phyloP scores from a whole-genome alignment of 352 stramenopile genomes.

The Phytophthora lateralis region DNA sequence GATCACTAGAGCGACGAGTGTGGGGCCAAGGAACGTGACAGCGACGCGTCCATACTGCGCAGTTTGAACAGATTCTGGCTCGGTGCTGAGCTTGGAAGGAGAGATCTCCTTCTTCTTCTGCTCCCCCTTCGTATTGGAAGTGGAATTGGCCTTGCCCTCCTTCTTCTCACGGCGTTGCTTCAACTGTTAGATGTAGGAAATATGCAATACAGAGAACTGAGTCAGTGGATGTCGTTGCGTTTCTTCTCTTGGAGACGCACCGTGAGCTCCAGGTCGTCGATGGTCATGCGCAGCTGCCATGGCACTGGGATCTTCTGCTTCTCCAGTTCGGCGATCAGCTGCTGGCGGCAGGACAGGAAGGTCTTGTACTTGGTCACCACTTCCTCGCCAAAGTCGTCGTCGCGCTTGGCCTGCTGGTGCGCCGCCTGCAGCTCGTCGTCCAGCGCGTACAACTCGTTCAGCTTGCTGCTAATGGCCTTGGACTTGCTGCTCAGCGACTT shows the following conservation, averaged over 20 bases:
- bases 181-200: slow-evolving; percentile 29
- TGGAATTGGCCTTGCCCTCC: slow-evolving; percentile 18
- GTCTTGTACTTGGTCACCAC: slow-evolving; percentile 63
- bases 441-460: slow-evolving; percentile 49
- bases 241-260: slow-evolving; percentile 31
- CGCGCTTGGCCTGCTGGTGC: slow-evolving; percentile 57
- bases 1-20: slow-evolving; percentile 50
- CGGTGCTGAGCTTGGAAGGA: slow-evolving; percentile 4
- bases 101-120: neutral
- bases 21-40: slow-evolving; percentile 53
- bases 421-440: slow-evolving; percentile 63
- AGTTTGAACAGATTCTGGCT: slow-evolving; percentile 10
- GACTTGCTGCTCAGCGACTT: slow-evolving; percentile 41
- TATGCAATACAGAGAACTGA: too few species aligned
- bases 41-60: slow-evolving; percentile 37
- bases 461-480: slow-evolving; percentile 31
- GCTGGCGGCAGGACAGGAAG: slow-evolving; percentile 57
- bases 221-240: neutral
- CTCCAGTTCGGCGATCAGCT: slow-evolving; percentile 56
- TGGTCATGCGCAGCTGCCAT: slow-evolving; percentile 76
- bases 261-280: slow-evolving; percentile 84
- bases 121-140: slow-evolving; percentile 8
- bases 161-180: slow-evolving; percentile 56
- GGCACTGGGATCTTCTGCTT: slow-evolving; percentile 48
- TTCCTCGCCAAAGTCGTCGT: slow-evolving; percentile 67